Evolutionary conservation across 768 basidiomycete species (phyloP).

Genomic region (Rubroboletus pulcherrimus): DNA sequence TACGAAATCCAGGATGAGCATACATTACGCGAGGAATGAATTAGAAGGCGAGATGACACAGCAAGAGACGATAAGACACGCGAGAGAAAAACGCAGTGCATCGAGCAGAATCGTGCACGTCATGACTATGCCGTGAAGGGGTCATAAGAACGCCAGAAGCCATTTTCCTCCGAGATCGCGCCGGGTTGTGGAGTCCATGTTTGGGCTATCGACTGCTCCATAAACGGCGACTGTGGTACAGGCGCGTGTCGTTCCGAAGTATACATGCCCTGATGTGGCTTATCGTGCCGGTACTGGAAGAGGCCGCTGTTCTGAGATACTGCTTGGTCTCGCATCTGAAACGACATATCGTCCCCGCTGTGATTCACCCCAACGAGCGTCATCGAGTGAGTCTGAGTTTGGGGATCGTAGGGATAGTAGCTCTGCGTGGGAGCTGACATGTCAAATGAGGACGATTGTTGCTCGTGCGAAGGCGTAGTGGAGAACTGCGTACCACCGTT

Average conservation of each 20-base stretch:
- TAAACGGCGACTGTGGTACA: constrained; percentile 20
- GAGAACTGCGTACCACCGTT: constrained; percentile 17
- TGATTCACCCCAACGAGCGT: constrained; percentile 18
- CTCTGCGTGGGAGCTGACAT: constrained; percentile 12
- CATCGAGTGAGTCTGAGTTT: constrained; percentile 14
- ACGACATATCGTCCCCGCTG: constrained; percentile 14
- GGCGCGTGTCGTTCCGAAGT: constrained; percentile 21
- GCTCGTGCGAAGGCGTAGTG: constrained; percentile 21
- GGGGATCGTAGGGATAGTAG: constrained; percentile 24
- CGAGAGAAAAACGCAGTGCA: not conserved
- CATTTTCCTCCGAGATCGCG: constrained; percentile 12
- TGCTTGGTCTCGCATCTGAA: constrained; percentile 14
- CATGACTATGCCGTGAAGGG: constrained; percentile 19
- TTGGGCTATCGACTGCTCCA: constrained; percentile 13
- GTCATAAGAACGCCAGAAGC: constrained; percentile 28
- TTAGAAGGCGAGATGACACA: not conserved
- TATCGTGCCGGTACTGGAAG: constrained; percentile 22
- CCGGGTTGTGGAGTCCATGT: constrained; percentile 19
- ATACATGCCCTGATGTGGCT: constrained; percentile 23
- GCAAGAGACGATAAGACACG: not conserved
- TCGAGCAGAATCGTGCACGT: not conserved
- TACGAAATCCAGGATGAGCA: not conserved
- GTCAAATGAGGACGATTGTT: constrained; percentile 19
- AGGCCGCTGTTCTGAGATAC: constrained; percentile 15
- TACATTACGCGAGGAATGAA: not conserved